Conservation (phyloP, 1,284 basidiomycete genomes). For the Heterobasidion occidentale region DNA sequence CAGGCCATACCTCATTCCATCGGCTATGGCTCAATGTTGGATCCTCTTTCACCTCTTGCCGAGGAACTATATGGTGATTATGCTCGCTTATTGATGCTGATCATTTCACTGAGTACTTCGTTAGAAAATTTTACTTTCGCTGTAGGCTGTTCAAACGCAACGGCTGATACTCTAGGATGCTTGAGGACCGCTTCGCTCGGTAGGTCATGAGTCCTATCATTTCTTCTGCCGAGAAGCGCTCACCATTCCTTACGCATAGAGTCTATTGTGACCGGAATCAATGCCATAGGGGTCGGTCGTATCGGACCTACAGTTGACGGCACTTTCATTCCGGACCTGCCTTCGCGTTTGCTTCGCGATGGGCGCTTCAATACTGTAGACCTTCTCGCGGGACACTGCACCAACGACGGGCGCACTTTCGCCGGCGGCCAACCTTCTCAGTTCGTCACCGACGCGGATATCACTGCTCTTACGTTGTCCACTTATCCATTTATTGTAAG, state of each 20-base stretch:
- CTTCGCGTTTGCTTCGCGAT: conserved; percentile 28
- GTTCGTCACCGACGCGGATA: conserved; percentile 32
- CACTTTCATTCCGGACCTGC: conserved; percentile 33
- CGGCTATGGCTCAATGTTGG: conserved; percentile 31
- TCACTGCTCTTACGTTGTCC: conserved; percentile 27
- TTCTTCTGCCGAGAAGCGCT: too few relatives aligned
- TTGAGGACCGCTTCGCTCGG: conserved; percentile 29
- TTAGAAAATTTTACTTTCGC: conserved; percentile 23
- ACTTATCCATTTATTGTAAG: conserved; percentile 32
- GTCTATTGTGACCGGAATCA: conserved; percentile 30
- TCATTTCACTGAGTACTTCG: background rate
- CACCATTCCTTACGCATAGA: conserved; percentile 7
- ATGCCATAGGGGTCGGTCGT: conserved; percentile 22
- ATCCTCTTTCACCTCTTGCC: conserved; percentile 15
- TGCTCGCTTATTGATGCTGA: background rate
- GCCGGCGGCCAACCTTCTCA: conserved; percentile 29
- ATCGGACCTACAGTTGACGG: conserved; percentile 28
- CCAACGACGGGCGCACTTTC: conserved; percentile 34
- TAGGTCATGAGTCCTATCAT: background rate
- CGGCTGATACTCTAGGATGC: conserved; percentile 24
- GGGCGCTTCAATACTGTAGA: conserved; percentile 32
- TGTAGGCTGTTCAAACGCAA: conserved; percentile 23
- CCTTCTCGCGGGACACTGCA: conserved; percentile 35
- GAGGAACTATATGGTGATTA: conserved; percentile 26
- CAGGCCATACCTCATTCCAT: conserved; percentile 34